Base-by-base conservation (phyloP, 441 rosid genomes). In the Adansonia madagascariensis region DNA sequence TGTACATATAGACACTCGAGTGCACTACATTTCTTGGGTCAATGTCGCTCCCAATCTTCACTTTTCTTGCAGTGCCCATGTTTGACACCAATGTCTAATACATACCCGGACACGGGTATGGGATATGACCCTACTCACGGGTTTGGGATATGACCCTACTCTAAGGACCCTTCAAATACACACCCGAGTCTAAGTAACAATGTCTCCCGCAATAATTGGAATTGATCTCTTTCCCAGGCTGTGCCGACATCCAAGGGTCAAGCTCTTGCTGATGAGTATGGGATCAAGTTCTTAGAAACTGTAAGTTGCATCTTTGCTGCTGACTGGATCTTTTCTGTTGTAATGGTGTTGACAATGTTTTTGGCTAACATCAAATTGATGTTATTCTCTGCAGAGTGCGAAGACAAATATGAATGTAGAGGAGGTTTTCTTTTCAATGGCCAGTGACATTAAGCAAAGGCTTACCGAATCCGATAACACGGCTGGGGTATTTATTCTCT, bases 371-470 rank as follows among this genome's bases (percentile, higher is more conserved):
- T 4, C 41, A 35, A 35, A 35, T 4, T 35, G 6, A 35, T 35
- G 41, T 35, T 35, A 35, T 35, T 35, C 39, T 35, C 39, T 77
- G 79, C 84, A 82, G 87, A 86, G 89, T 81, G 87, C 89, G 47
- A 84, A 84, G 77, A 86, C 89, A 55, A 86, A 84, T 76, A 46
- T 86, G 85, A 86, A 84, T 9, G 89, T 86, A 22, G 89, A 86
- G 80, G 89, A 84, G 62, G 87, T 86, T 64, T 86, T 86, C 84
- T 86, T 86, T 83, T 82, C 89, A 18, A 82, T 84, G 17, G 89
- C 87, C 4, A 80, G 78, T 75, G 87, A 86, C 65, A 86, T 86
- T 65, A 86, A 84, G 80, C 85, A 86, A 71, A 82, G 89, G 84
- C 86, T 86, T 43, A 77, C 86, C 1, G 89, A 86, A 74, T 79